Evolutionary conservation across 2,329 filamentous ascomycete species (phyloP), one percentile per base, ranked within the genome.

Genomic region (Tolypocladium ophioglossoides): DNA sequence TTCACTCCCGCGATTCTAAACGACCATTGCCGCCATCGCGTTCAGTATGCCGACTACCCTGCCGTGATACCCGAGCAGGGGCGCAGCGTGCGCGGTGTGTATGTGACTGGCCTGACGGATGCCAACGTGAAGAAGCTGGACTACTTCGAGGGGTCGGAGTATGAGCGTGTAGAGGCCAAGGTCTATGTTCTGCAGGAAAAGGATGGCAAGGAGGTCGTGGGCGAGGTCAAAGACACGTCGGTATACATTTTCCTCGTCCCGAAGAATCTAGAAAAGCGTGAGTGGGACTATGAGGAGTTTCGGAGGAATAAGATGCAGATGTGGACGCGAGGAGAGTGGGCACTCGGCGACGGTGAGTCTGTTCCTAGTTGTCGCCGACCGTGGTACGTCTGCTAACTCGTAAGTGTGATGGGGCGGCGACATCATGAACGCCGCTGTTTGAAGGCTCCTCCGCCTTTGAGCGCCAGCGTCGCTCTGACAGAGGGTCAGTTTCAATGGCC

Each of bases 261-360:
- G 18, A 59, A 69, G 0, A 39, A 64, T 0, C 71, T 97, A 20
- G 89, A 95, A 68, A 74, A 80, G 35, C 70, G 74, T 24, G 91
- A 96, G 68, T 97, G 92, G 92, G 89, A 95, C 67, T 94, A 91
- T 72, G 83, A 85, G 50, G 83, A 87, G 58, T 97, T 96, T 66
- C 82, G 86, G 57, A 76, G 77, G 62, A 85, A 94, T 57, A 95
- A 91, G 74, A 72, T 83, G 72, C 66, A 66, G 54, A 55, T 64
- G 4, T 84, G 79, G 80, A 77, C 78, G 6, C 68, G 78, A n/a
- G 74, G 72, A 34, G 75, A 75, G 51, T 75, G 74, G 59, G 66
- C 67, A 11, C 76, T 77, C 57, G 70, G 56, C 74, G 47, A 50
- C 18, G 70, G 74, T 73, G 52, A 63, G 63, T 62, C 20, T 46